A percentile compares a stretch with the other conserved stretches of the same genome.
These are phyloP conservation scores for Lathyrus sativus DNA, from an alignment of 306 rosid genomes.

Conservation along the genomic window DNA sequence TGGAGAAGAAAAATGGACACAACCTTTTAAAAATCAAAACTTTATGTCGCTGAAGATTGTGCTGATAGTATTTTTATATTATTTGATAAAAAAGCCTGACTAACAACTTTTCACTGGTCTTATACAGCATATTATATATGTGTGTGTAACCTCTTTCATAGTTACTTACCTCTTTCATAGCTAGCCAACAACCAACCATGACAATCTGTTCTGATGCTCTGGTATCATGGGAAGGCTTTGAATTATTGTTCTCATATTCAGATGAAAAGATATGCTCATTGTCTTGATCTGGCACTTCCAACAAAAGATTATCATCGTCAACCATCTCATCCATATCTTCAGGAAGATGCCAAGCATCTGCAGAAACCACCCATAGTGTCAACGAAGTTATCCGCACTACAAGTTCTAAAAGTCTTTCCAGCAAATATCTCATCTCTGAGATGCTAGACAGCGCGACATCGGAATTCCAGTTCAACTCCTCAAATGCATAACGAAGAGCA, in stretches of 20 bases:
- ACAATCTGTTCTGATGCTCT: constrained; percentile 82
- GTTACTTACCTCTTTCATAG: constrained; percentile 92
- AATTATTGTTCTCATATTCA: constrained; percentile 50
- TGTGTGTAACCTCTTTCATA: neutral
- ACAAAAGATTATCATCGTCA: constrained; percentile 64
- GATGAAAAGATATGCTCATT: constrained; percentile 44
- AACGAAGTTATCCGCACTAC: constrained; percentile 83
- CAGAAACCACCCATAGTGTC: constrained; percentile 96
- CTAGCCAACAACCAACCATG: constrained; percentile 99
- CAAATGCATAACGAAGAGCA: constrained; percentile 86
- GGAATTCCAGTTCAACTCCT: constrained; percentile 88
- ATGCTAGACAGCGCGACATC: constrained; percentile 52
- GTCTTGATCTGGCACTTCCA: constrained; percentile 60
- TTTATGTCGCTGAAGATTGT: neutral
- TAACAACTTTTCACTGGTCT: neutral
- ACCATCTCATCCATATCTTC: constrained; percentile 87
- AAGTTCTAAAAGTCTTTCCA: constrained; percentile 75
- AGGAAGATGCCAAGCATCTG: constrained; percentile 93
- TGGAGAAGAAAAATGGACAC: neutral
- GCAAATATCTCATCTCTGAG: constrained; percentile 60
- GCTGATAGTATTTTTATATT: neutral
- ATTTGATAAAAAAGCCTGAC: neutral
- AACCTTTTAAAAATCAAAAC: neutral
- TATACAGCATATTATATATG: neutral
- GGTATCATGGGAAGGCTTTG: constrained; percentile 49